These are phyloP conservation scores for Spergularia azorica DNA, from an alignment of 179 eudicot species.

Conservation along the genomic window DNA sequence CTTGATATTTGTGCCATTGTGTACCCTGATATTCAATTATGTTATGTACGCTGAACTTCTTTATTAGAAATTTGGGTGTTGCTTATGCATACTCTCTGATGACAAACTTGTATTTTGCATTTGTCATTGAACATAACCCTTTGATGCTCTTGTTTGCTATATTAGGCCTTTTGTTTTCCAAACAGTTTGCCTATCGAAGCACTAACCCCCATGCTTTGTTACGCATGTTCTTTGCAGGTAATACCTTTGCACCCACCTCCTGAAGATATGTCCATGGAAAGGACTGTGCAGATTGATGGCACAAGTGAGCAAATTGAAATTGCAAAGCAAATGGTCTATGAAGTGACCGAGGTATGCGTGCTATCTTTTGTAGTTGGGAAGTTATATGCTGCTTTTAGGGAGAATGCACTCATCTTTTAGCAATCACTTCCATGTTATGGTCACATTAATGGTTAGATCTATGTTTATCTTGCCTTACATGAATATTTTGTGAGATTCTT, in stretches of 20 bases:
- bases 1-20: neutral
- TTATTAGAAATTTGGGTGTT: no score
- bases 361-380: constrained; percentile 11
- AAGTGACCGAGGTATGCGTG: constrained; percentile 80
- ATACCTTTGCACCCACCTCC: constrained; percentile 96
- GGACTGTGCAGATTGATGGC: constrained; percentile 95
- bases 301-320: constrained; percentile 81
- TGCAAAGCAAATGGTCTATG: constrained; percentile 88
- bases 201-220: neutral
- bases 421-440: neutral
- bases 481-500: neutral
- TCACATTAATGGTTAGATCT: neutral
- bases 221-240: constrained; percentile 47
- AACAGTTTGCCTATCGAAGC: neutral
- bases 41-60: neutral
- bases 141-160: neutral
- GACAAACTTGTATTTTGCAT: neutral
- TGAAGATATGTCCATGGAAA: constrained; percentile 80
- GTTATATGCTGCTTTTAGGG: constrained; percentile 1
- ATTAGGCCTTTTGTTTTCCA: neutral
- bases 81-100: neutral
- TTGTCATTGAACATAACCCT: neutral
- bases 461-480: neutral
- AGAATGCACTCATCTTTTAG: neutral
- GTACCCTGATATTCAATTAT: neutral